Base-by-base conservation (phyloP, 441 rosid genomes). In the Rhodomyrtus psidioides region DNA sequence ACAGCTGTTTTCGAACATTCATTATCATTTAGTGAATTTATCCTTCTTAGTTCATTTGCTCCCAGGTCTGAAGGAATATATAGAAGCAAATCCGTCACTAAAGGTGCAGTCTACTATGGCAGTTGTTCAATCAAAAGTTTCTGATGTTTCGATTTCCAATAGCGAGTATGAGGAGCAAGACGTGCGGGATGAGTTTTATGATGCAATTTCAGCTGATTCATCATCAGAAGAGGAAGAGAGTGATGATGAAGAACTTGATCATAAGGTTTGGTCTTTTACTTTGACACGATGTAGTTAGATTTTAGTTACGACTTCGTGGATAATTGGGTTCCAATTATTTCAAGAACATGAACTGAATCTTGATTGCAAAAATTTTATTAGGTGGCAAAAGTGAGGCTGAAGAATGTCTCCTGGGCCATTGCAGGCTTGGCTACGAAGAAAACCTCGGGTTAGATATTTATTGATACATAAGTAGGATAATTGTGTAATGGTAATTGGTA, bases 321-420 rank as follows among this genome's bases (percentile, higher is more conserved):
- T 54, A 39, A 9, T 51, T 9, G 16, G 55, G 39, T 28, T 51
- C 13, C 56, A 81, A 19, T 81, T 81, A 39, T 74, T 21, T 74
- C 51, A 42, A 74, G 51, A 23, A 16, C 27, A 42, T 74, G 81
- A 74, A 39, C 81, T 74, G 53, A 86, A 82, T 82, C 53, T 28
- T 83, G 65, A 53, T 86, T 55, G 24, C 85, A 39, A 86, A 83
- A 42, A 74, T 87, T 88, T 59, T 85, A 82, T 70, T 94, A 96
- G 99, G 95, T 88, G 58, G 86, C 84, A 87, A 95, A 91, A 92
- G 93, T 94, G 83, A 98, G 93, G 90, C 90, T 95, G 91, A 98
- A 93, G 95, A 94, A 95, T 89, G 94, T 95, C 75, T 92, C 98
- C 12, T 96, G 98, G 98, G 99, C 98, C 90, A 93, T 96, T 82